These are phyloP conservation scores for Colletotrichum karsti DNA, from an alignment of 2,329 filamentous ascomycete genomes.

Conservation along the genomic window DNA sequence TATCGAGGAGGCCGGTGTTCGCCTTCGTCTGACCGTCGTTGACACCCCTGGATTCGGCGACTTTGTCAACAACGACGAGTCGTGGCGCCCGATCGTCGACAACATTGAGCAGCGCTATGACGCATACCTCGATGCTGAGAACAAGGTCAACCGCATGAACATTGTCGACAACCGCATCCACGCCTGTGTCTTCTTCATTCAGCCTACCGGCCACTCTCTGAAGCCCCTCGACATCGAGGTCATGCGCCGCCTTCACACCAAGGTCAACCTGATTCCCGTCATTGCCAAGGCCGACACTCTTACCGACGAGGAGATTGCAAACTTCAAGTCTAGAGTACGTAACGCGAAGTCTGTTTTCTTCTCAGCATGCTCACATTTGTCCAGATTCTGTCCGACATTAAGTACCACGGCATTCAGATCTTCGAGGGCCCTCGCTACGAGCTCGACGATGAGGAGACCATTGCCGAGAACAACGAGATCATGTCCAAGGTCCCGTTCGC, in stretches of 20 bases:
- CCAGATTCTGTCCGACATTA: conserved; percentile 95
- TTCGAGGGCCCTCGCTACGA: conserved; percentile 99
- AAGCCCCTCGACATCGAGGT: conserved; percentile 99
- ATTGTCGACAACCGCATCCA: conserved; percentile 99
- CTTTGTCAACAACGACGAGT: conserved; percentile 99
- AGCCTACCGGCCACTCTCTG: conserved; percentile 96
- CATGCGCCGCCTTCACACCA: conserved; percentile 99
- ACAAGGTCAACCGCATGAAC: conserved; percentile 99
- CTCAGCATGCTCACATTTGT: conserved; percentile 9
- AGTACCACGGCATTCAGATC: conserved; percentile 97
- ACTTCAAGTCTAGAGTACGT: conserved; percentile 96
- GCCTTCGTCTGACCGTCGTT: conserved; percentile 94
- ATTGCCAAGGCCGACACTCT: conserved; percentile 99
- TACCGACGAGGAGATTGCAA: conserved; percentile 93
- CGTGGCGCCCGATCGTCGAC: conserved; percentile 98
- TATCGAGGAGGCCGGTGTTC: conserved; percentile 98
- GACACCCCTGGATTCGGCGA: conserved; percentile 98
- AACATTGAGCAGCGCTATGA: conserved; percentile 99
- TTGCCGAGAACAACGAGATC: conserved; percentile 99
- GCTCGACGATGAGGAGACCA: conserved; percentile 98
- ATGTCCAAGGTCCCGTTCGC: conserved; percentile 99
- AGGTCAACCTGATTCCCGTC: conserved; percentile 99
- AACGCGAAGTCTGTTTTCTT: neutral
- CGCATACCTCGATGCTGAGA: conserved; percentile 97
- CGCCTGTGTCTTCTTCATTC: conserved; percentile 99